A percentile compares a stretch with the other conserved stretches of the same genome.
Conservation (phyloP, 2,329 filamentous ascomycete species). For the Curvularia verruculosa region DNA sequence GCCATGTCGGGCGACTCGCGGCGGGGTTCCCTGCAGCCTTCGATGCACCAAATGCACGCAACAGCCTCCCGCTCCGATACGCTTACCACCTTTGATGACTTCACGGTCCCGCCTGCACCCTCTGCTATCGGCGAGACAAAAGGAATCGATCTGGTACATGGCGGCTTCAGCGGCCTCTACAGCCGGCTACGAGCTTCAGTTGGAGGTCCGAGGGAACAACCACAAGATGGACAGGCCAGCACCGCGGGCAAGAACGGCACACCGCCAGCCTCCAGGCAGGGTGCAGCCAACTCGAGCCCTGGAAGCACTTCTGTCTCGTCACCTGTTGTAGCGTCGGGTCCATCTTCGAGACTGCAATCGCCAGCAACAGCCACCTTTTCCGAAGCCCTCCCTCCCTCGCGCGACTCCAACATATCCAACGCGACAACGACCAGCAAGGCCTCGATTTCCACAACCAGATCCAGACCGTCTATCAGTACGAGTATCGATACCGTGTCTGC, state of each 20-base stretch:
- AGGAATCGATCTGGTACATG: slow-evolving; percentile 76
- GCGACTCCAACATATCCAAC: slow-evolving; percentile 42
- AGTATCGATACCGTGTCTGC: slow-evolving; percentile 28
- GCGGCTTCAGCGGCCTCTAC: slow-evolving; percentile 88
- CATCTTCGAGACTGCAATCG: slow-evolving; percentile 48
- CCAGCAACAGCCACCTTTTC: slow-evolving; percentile 46
- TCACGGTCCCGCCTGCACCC: slow-evolving; percentile 71
- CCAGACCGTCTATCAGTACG: slow-evolving; percentile 36
- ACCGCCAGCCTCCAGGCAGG: slow-evolving; percentile 22
- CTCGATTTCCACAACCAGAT: slow-evolving; percentile 39
- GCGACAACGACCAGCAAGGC: slow-evolving; percentile 37
- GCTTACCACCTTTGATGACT: slow-evolving; percentile 93
- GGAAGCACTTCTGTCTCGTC: slow-evolving; percentile 43
- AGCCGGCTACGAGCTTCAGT: slow-evolving; percentile 83
- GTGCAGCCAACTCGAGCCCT: slow-evolving; percentile 25
- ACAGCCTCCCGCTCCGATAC: slow-evolving; percentile 84
- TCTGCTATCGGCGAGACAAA: slow-evolving; percentile 69
- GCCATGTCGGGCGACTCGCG: slow-evolving; percentile 38
- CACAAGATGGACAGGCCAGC: slow-evolving; percentile 34
- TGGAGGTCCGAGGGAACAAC: slow-evolving; percentile 67
- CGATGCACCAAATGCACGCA: slow-evolving; percentile 83
- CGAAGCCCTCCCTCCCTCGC: slow-evolving; percentile 44
- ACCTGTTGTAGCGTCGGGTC: slow-evolving; percentile 44
- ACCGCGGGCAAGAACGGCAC: slow-evolving; percentile 27
- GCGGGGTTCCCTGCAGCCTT: slow-evolving; percentile 27